These are phyloP conservation scores for Aspergillus pseudoterreus DNA, from an alignment of 2,329 filamentous ascomycete species.

Conservation along the genomic window DNA sequence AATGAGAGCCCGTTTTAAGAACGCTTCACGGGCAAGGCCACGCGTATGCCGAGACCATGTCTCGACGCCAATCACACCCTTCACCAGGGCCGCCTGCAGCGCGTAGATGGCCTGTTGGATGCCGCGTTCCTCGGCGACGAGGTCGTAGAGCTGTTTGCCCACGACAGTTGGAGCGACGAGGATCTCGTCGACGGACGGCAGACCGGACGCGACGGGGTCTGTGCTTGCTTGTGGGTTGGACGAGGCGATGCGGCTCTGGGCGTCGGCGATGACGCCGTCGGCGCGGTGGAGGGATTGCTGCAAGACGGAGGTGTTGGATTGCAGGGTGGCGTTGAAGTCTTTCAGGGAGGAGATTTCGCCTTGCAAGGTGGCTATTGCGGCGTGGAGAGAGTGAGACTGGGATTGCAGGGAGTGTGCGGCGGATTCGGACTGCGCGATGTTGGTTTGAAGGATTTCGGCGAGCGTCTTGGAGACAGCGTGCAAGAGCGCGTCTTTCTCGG, in stretches of 20 bases:
- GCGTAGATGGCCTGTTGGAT: slow-evolving; percentile 81
- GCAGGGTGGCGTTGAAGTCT: slow-evolving; percentile 66
- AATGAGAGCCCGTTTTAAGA: slow-evolving; percentile 44
- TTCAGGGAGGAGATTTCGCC: slow-evolving; percentile 69
- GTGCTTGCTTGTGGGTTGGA: slow-evolving; percentile 15
- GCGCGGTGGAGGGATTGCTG: slow-evolving; percentile 74
- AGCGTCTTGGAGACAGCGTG: slow-evolving; percentile 70
- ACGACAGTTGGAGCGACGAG: slow-evolving; percentile 92
- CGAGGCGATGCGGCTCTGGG: slow-evolving; percentile 53
- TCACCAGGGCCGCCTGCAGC: slow-evolving; percentile 43
- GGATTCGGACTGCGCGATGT: slow-evolving; percentile 67
- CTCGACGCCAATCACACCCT: slow-evolving; percentile 43
- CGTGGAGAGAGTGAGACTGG: slow-evolving; percentile 72
- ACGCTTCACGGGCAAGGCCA: slow-evolving; percentile 46
- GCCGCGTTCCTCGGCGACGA: slow-evolving; percentile 84
- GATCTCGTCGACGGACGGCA: slow-evolving; percentile 81
- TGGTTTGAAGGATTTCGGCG: slow-evolving; percentile 63
- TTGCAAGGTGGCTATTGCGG: slow-evolving; percentile 66
- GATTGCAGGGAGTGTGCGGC: slow-evolving; percentile 72
- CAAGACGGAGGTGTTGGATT: slow-evolving; percentile 74
- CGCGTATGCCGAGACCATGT: slow-evolving; percentile 47
- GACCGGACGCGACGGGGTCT: slow-evolving; percentile 38
- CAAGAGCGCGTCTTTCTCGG: slow-evolving; percentile 86
- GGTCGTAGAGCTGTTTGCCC: slow-evolving; percentile 83
- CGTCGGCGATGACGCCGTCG: slow-evolving; percentile 70